These are phyloP conservation scores for Triticum monococcum DNA, from an alignment of 176 grass and related monocot genomes.

Conservation along the genomic window DNA sequence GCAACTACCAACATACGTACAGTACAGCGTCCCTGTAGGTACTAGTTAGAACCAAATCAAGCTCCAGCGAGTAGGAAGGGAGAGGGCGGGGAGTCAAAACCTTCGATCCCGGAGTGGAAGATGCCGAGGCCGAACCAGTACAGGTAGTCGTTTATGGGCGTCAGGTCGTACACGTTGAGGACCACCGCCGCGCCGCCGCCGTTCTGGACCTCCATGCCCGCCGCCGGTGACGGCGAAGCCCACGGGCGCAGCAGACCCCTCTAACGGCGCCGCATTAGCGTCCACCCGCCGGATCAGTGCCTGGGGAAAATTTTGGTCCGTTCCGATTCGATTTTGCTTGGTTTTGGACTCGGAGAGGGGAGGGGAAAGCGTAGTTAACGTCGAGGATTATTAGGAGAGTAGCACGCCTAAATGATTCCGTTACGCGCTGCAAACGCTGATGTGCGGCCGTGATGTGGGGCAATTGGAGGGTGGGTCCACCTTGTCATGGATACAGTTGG, in stretches of 20 bases:
- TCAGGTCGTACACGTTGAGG: constrained; percentile 76
- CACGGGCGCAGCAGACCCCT: constrained; percentile 27
- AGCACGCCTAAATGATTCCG: background rate
- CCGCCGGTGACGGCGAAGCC: background rate
- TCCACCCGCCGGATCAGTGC: background rate
- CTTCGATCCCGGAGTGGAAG: constrained; percentile 85
- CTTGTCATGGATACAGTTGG: rapidly evolving
- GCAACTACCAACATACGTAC: background rate
- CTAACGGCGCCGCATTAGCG: constrained; percentile 10
- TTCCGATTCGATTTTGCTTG: constrained; percentile 20
- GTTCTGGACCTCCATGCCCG: constrained; percentile 29
- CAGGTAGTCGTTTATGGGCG: constrained; percentile 68
- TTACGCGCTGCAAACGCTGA: background rate
- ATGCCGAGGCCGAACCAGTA: constrained; percentile 73
- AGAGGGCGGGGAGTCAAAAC: background rate
- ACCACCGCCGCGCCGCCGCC: constrained; percentile 37
- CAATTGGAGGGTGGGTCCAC: rapidly evolving
- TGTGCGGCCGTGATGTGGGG: background rate
- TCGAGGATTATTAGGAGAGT: background rate
- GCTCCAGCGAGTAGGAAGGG: background rate
- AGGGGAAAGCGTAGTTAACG: constrained; percentile 10
- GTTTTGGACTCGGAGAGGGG: background rate
- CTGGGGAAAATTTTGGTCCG: background rate
- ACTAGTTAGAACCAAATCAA: background rate
- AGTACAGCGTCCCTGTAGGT: background rate